A percentile compares a stretch with the other conserved stretches of the same genome.
Conservation (phyloP, 495 filamentous ascomycete genomes). For the Alectoria sarmentosa region DNA sequence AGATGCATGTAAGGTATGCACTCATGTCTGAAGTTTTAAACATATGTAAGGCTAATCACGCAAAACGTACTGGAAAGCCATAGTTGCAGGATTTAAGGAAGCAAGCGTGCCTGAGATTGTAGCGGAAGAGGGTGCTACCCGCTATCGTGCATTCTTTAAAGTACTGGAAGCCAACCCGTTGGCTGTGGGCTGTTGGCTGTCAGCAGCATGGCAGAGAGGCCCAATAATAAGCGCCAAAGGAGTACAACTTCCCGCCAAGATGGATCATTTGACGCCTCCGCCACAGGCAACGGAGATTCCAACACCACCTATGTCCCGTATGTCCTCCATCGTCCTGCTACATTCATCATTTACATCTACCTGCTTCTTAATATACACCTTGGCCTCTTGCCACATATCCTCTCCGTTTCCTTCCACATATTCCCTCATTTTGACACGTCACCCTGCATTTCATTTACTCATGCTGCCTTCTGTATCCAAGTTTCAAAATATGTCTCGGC, state of each 20-base stretch:
- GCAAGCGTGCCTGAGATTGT: background rate
- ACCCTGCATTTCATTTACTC: background rate
- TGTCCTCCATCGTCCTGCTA: no score
- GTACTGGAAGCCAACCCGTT: slow-evolving; percentile 13
- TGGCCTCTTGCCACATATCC: no score
- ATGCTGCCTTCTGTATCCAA: background rate
- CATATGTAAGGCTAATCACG: background rate
- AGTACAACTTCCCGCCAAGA: slow-evolving; percentile 30
- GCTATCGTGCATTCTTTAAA: slow-evolving; percentile 20
- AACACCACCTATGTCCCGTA: slow-evolving; percentile 4
- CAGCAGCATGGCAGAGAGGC: slow-evolving; percentile 28
- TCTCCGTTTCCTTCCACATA: background rate
- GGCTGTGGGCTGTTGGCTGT: no score
- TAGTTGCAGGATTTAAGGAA: background rate
- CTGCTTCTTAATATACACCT: background rate
- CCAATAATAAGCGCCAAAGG: slow-evolving; percentile 41
- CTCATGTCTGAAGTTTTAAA: no score
- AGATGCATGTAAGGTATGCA: background rate
- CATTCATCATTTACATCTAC: background rate
- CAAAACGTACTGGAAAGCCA: background rate
- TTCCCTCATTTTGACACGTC: background rate
- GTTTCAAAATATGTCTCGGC: background rate
- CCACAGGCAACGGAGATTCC: background rate
- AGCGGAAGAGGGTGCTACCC: slow-evolving; percentile 15
- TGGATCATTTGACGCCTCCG: slow-evolving; percentile 6